A percentile compares a stretch with the other conserved stretches of the same genome.
phyloP scores from a whole-genome alignment of 169 alveolate genomes.

The Babesia sp. region DNA sequence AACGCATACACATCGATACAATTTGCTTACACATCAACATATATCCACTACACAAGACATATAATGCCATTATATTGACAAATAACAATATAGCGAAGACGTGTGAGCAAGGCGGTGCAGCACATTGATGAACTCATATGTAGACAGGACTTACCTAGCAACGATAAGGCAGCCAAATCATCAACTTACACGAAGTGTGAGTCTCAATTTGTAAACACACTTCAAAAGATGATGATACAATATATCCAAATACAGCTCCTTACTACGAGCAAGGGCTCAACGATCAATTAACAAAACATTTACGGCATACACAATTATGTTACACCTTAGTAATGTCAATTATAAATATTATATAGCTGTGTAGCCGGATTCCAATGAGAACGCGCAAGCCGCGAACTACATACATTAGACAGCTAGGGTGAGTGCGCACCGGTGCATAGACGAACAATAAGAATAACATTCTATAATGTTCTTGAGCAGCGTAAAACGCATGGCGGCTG shows the following conservation, averaged over 20 bases:
- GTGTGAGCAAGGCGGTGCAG: neutral
- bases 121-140: neutral
- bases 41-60: neutral
- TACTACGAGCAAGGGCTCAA: constrained; percentile 8
- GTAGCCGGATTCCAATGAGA: neutral
- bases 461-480: too few species aligned
- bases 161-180: neutral
- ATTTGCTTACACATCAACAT: neutral
- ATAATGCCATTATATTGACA: neutral
- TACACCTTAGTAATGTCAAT: neutral
- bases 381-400: neutral
- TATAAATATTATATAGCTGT: neutral
- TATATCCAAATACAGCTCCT: neutral
- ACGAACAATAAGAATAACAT: too few species aligned
- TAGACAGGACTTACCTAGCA: neutral
- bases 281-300: neutral
- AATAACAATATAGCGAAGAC: neutral
- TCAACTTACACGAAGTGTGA: neutral
- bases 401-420: neutral
- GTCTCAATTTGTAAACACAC: neutral
- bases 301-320: neutral
- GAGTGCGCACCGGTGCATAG: constrained; percentile 8
- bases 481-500: too few species aligned
- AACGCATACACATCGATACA: neutral
- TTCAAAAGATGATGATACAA: neutral